These are phyloP conservation scores for Tuber magnatum DNA, from an alignment of 495 filamentous ascomycete genomes.

Conservation along the genomic window DNA sequence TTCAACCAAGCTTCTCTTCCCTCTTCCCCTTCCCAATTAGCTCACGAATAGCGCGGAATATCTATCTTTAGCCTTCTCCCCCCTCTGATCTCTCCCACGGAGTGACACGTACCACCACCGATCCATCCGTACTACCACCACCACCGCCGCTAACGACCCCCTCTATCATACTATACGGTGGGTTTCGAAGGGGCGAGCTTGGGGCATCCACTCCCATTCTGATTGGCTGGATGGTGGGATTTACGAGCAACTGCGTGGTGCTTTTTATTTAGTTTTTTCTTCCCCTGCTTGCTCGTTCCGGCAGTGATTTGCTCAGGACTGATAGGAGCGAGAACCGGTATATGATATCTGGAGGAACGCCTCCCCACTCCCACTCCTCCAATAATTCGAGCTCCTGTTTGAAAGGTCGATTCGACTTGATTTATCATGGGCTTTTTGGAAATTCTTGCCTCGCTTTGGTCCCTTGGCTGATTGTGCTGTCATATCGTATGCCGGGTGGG, in stretches of 20 bases:
- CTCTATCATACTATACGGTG: background rate
- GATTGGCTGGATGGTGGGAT: background rate
- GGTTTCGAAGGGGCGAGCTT: background rate
- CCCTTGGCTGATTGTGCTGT: background rate
- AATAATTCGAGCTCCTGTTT: background rate
- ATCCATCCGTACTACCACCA: background rate
- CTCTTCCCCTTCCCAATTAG: background rate
- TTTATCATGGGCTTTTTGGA: background rate
- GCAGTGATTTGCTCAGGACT: background rate
- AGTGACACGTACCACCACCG: slow-evolving; percentile 2
- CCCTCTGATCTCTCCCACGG: background rate
- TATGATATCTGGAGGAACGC: background rate
- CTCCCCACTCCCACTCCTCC: background rate
- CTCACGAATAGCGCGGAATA: background rate
- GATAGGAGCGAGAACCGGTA: background rate
- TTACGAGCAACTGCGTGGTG: background rate
- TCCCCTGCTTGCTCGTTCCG: background rate
- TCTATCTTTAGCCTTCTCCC: background rate
- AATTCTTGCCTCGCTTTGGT: background rate
- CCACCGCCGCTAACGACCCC: background rate
- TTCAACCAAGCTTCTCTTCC: background rate
- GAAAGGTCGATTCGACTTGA: background rate
- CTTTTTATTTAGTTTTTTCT: background rate
- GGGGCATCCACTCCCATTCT: background rate
- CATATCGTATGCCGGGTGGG: background rate